Evolutionary conservation across 2,329 filamentous ascomycete species (phyloP).

Genomic region (Colletotrichum gloeosporioides): DNA sequence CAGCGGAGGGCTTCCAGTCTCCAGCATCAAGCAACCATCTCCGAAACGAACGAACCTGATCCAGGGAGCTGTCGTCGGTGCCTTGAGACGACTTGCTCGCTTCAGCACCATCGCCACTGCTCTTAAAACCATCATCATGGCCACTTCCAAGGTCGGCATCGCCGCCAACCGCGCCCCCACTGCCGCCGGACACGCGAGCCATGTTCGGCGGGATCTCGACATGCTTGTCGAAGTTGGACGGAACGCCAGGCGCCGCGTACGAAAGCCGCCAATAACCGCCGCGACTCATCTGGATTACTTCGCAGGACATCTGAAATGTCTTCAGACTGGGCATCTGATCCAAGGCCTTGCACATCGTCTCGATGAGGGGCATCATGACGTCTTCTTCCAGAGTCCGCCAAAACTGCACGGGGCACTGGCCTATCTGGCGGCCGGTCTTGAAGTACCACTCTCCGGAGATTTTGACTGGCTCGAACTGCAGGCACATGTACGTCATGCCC

Average conservation of each 20-base stretch:
- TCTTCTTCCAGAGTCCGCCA: background rate
- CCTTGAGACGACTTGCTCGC: background rate
- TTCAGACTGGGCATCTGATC: background rate
- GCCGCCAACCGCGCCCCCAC: rapidly evolving
- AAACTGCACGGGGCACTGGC: background rate
- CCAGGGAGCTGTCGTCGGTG: background rate
- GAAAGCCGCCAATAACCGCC: background rate
- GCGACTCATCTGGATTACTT: background rate
- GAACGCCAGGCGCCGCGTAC: background rate
- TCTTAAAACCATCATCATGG: background rate
- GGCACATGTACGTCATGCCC: background rate
- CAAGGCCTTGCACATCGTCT: background rate
- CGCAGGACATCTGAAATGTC: background rate
- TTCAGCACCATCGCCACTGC: background rate
- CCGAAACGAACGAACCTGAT: background rate
- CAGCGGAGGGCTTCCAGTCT: background rate
- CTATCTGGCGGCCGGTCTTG: background rate
- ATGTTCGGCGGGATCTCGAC: background rate
- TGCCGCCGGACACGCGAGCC: rapidly evolving
- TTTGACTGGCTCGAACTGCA: background rate
- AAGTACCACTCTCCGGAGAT: background rate
- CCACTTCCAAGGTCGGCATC: background rate
- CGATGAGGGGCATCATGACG: background rate
- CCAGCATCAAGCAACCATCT: background rate
- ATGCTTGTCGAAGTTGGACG: background rate